phyloP scores from a whole-genome alignment of 768 basidiomycete genomes.

The Brasilioporus rufonigricans region DNA sequence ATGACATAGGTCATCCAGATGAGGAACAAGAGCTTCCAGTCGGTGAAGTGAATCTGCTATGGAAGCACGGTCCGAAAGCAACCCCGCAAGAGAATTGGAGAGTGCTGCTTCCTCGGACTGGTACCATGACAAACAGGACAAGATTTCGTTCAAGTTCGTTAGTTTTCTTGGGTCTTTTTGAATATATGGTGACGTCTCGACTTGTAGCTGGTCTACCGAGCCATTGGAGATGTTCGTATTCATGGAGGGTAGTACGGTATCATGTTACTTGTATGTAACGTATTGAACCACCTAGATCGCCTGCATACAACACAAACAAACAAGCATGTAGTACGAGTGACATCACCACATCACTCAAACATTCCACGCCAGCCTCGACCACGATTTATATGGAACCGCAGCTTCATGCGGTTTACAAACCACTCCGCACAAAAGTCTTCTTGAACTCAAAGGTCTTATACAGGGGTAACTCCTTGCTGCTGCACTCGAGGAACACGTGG shows the following conservation, averaged over 20 bases:
- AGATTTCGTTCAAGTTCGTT: slow-evolving; percentile 63
- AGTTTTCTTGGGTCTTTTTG: slow-evolving; percentile 38
- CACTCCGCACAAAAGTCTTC: too few relatives aligned
- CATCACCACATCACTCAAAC: too few relatives aligned
- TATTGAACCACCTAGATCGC: background rate
- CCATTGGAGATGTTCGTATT: slow-evolving; percentile 7
- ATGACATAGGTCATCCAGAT: slow-evolving; percentile 56
- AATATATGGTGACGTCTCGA: slow-evolving; percentile 3
- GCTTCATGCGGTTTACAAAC: too few relatives aligned
- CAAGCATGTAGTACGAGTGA: background rate
- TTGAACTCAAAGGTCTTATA: too few relatives aligned
- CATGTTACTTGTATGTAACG: background rate
- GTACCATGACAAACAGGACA: slow-evolving; percentile 70
- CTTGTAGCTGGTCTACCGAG: slow-evolving; percentile 7
- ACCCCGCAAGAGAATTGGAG: slow-evolving; percentile 65
- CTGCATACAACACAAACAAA: background rate
- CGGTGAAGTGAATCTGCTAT: slow-evolving; percentile 60
- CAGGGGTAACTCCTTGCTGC: too few relatives aligned
- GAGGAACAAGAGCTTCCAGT: slow-evolving; percentile 58
- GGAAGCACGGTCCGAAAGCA: slow-evolving; percentile 68
- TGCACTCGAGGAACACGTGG: too few relatives aligned
- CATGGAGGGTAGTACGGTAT: slow-evolving; percentile 4
- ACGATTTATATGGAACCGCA: too few relatives aligned
- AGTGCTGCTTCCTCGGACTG: slow-evolving; percentile 78
- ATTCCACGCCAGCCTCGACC: too few relatives aligned